phyloP scores from a whole-genome alignment of 257 asterid species.

The Gardenia jasminoides region DNA sequence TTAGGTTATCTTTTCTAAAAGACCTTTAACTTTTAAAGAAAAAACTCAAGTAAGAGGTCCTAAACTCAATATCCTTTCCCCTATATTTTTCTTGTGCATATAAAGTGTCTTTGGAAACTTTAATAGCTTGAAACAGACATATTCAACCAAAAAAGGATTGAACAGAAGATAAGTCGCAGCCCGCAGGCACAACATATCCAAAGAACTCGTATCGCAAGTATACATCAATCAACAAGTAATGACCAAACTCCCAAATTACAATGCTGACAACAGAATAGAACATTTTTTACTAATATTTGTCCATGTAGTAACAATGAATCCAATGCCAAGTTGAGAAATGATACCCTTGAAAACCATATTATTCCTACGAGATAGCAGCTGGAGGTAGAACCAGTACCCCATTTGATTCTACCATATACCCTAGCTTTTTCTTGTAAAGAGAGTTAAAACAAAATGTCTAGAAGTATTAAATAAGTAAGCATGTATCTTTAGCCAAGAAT shows the following conservation, averaged over 20 bases:
- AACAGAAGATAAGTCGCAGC: not conserved
- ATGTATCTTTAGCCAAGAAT: not conserved
- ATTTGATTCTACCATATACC: not conserved
- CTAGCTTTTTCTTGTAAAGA: not conserved
- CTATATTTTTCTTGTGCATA: not conserved
- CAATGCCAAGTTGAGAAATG: not conserved
- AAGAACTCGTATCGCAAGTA: not conserved
- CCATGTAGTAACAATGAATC: not conserved
- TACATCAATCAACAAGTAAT: no score
- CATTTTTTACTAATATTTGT: no score
- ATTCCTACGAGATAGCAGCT: no score
- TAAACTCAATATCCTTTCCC: not conserved
- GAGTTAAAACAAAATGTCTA: no score
- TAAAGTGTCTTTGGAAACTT: not conserved
- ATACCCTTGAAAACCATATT: no score
- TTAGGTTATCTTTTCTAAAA: not conserved
- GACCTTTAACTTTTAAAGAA: not conserved
- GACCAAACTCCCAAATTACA: not conserved
- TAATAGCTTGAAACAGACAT: no score
- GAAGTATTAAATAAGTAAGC: not conserved
- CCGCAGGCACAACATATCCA: not conserved
- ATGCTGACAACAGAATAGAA: no score
- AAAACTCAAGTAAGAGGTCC: not conserved
- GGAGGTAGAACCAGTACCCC: not conserved
- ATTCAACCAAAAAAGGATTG: not conserved